Evolutionary conservation across 2,329 filamentous ascomycete species (phyloP).

Genomic region (Pestalotiopsis sp.): DNA sequence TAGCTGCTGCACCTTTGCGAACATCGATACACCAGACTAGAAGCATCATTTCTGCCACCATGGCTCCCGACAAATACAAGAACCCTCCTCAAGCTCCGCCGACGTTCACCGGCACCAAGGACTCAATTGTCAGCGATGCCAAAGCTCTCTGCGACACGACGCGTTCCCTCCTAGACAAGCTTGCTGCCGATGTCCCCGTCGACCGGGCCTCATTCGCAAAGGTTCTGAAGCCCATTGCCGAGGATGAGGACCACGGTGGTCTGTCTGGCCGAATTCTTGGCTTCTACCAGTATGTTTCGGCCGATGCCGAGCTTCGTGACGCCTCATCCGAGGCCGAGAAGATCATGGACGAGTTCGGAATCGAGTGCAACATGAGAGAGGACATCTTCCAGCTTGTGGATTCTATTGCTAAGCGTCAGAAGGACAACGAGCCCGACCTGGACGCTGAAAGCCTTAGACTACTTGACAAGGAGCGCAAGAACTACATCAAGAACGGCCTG

Average conservation of each 20-base stretch:
- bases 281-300: conserved; percentile 81
- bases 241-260: conserved; percentile 69
- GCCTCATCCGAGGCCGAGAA: conserved; percentile 78
- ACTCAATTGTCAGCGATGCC: conserved; percentile 68
- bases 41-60: conserved; percentile 54
- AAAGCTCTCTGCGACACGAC: conserved; percentile 66
- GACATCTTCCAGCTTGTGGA: conserved; percentile 74
- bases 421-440: conserved; percentile 54
- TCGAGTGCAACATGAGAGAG: conserved; percentile 80
- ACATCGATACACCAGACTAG: conserved; percentile 20
- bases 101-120: conserved; percentile 72
- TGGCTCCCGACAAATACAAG: conserved; percentile 69
- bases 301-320: conserved; percentile 68
- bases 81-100: conserved; percentile 79
- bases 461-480: conserved; percentile 77
- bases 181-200: conserved; percentile 63
- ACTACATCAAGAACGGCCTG: conserved; percentile 76
- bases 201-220: conserved; percentile 56
- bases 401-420: conserved; percentile 58
- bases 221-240: conserved; percentile 68
- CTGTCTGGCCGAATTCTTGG: conserved; percentile 68
- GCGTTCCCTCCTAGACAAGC: conserved; percentile 66
- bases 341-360: conserved; percentile 75
- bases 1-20: conserved; percentile 33
- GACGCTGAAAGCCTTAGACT: conserved; percentile 73